These are phyloP conservation scores for Candida pseudofarinosa DNA, from an alignment of 805 yeast genomes.

Conservation along the genomic window DNA sequence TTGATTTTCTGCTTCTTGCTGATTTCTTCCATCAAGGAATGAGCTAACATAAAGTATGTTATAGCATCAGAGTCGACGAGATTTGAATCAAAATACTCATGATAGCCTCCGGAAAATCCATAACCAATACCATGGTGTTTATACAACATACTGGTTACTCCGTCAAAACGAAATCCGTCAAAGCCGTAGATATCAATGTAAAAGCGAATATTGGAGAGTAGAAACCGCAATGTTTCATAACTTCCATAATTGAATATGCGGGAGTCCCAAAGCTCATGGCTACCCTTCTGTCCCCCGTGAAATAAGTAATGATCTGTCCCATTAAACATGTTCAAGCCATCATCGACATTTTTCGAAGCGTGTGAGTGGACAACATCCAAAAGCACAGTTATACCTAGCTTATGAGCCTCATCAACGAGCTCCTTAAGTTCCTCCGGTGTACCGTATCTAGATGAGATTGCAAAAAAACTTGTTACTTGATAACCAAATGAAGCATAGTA, in stretches of 20 bases:
- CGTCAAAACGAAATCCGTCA: conserved; percentile 96
- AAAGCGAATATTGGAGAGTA: conserved; percentile 78
- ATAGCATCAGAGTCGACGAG: conserved; percentile 86
- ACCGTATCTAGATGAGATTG: conserved; percentile 85
- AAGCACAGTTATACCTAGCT: conserved; percentile 78
- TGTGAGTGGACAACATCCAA: conserved; percentile 95
- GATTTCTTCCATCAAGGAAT: conserved; percentile 60
- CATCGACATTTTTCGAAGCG: conserved; percentile 90
- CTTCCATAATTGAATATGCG: conserved; percentile 86
- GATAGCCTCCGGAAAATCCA: conserved; percentile 87
- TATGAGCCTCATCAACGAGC: conserved; percentile 87
- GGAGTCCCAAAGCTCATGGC: conserved; percentile 95
- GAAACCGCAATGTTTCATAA: conserved; percentile 85
- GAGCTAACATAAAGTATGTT: conserved; percentile 86
- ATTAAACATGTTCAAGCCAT: conserved; percentile 89
- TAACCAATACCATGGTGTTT: conserved; percentile 89
- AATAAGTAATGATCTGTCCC: conserved; percentile 95
- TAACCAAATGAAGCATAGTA: conserved; percentile 98
- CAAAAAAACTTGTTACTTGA: conserved; percentile 90
- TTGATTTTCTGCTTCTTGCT: conserved; percentile 34
- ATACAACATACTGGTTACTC: conserved; percentile 92
- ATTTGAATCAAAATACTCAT: conserved; percentile 78
- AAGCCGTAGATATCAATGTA: conserved; percentile 79
- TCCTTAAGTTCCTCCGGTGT: conserved; percentile 93
- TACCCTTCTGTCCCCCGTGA: conserved; percentile 88